Percentiles rank a stretch among this genome's conserved stretches.
Evolutionary conservation across 2,329 filamentous ascomycete genomes (phyloP).

Genomic region (Ascochyta rabiei): DNA sequence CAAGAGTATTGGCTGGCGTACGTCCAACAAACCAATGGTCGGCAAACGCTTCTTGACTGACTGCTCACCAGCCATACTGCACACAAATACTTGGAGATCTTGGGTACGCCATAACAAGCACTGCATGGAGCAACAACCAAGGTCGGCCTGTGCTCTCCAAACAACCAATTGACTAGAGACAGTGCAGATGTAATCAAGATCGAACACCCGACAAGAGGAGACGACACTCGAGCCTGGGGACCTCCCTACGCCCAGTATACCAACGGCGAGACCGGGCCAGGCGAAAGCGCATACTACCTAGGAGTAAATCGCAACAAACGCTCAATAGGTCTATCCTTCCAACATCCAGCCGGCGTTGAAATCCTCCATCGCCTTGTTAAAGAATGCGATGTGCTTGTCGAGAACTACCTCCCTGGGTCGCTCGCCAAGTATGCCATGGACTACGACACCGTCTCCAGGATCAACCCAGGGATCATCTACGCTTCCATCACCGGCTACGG

Average conservation of each 20-base stretch:
- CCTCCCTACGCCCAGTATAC: slow-evolving; percentile 88
- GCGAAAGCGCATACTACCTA: slow-evolving; percentile 94
- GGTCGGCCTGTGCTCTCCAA: slow-evolving; percentile 27
- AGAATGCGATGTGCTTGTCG: slow-evolving; percentile 89
- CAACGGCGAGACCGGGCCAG: slow-evolving; percentile 67
- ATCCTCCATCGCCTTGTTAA: slow-evolving; percentile 85
- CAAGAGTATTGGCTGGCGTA: slow-evolving; percentile 91
- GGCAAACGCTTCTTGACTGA: slow-evolving; percentile 20
- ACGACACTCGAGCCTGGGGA: slow-evolving; percentile 96
- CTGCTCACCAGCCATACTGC: slow-evolving; percentile 77
- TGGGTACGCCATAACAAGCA: slow-evolving; percentile 66
- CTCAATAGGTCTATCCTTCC: slow-evolving; percentile 89
- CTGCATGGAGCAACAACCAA: slow-evolving; percentile 44
- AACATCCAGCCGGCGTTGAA: slow-evolving; percentile 79
- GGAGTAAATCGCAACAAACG: slow-evolving; percentile 98
- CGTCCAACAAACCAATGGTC: slow-evolving; percentile 43
- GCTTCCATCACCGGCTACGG: slow-evolving; percentile 97
- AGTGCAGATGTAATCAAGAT: slow-evolving; percentile 97
- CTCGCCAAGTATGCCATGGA: slow-evolving; percentile 92
- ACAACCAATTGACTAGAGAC: slow-evolving; percentile 23
- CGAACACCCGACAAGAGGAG: slow-evolving; percentile 76
- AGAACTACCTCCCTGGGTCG: slow-evolving; percentile 92
- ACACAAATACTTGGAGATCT: slow-evolving; percentile 96
- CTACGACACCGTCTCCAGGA: slow-evolving; percentile 76
- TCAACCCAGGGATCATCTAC: slow-evolving; percentile 90